Conservation (phyloP, 1,139 yeast genomes). For the Arxiozyma bovina region DNA sequence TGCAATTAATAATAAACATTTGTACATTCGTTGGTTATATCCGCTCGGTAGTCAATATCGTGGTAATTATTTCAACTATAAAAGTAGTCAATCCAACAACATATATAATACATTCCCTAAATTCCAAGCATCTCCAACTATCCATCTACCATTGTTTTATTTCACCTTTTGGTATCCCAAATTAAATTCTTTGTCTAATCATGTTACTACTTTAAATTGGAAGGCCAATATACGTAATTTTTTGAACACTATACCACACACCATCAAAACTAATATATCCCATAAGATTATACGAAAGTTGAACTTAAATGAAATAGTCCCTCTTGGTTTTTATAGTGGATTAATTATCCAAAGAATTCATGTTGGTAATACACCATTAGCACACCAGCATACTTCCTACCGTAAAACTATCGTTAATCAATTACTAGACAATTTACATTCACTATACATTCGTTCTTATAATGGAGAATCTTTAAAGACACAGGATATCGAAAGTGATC, state of each 20-base stretch:
- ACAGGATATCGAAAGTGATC: background rate
- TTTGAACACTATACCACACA: background rate
- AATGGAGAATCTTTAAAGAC: background rate
- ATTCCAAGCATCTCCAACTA: background rate
- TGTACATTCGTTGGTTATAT: background rate
- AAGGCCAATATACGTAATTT: background rate
- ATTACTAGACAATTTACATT: background rate
- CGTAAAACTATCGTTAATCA: background rate
- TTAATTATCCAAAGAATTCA: background rate
- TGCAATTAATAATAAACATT: background rate
- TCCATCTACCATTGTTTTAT: background rate
- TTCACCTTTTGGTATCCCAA: background rate
- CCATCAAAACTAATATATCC: background rate
- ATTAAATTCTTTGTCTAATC: too few species aligned
- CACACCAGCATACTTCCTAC: background rate
- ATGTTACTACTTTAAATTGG: background rate
- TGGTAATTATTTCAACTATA: background rate
- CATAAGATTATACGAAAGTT: background rate
- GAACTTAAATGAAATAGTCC: background rate
- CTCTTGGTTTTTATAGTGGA: background rate
- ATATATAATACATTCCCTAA: background rate
- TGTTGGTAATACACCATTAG: background rate
- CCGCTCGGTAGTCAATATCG: background rate
- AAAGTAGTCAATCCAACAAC: background rate
- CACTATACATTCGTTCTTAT: background rate